Base-by-base conservation (phyloP, 2,329 filamentous ascomycete species). In the Diplocarpon rosae region DNA sequence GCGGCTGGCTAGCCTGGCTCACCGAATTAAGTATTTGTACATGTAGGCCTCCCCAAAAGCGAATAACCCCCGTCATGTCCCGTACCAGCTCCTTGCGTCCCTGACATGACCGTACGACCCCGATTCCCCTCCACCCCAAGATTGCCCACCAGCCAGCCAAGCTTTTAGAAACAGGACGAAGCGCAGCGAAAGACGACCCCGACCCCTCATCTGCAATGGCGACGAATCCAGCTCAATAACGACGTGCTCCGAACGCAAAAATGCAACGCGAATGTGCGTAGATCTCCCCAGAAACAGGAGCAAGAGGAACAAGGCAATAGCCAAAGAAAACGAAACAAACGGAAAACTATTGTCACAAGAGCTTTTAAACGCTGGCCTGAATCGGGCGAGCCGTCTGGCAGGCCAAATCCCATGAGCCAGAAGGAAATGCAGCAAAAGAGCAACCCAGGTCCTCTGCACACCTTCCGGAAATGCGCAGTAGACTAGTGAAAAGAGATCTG, bases 71-170 rank as follows among this genome's bases (percentile, higher is more conserved):
- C 48, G 45, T 38, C 36, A 45, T 38, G 40, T 16, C 27, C 13
- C 30, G 43, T 16, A 33, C 35, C 42, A 38, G 44, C 45, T 35
- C 50, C 46, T 50, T 53, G 54, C 50, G 50, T 50, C 50, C 52
- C 53, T 52, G 50, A 47, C 47, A 45, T 50, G 46, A 45, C 32
- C 29, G 32, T 39, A 35, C 17, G 37, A 47, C 30, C 34, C 37
- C 30, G 40, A 45, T 48, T 49, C 46, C 47, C 44, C 55, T 47
- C 37, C 43, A 46, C 40, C 44, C 43, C 47, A 54, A 56, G 39
- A 58, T 59, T 58, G 56, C 57, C 55, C 42, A 52, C 45, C 53
- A 56, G 54, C 59, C 57, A 60, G 58, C 57, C 58, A 59, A 44
- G 42, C 53, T 44, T 46, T 43, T 48, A 48, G 45, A 50, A 49